Evolutionary conservation across 176 grass and related monocot species (phyloP), one percentile per base, ranked within the genome.

Genomic region (Puccinellia tenuiflora): DNA sequence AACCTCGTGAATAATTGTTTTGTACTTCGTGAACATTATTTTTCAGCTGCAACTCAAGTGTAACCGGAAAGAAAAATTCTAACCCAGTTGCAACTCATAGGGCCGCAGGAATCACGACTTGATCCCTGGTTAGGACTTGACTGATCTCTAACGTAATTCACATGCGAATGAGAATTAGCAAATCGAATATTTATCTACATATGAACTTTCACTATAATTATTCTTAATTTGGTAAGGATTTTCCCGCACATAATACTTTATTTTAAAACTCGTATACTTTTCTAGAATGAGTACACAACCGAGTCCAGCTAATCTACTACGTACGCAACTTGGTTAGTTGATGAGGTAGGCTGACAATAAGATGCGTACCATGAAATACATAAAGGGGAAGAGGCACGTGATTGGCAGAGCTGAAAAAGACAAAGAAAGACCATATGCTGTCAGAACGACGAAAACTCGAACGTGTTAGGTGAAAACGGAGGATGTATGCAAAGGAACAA

Each of bases 341-440:
- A 72, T 72, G 68, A 16, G 3, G 7, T 46, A 72, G 39, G 68
- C 3, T 1, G 14, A 10, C 16, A 28, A 38, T 16, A 6, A 18
- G 39, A 42, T 33, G 16, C 89, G 34, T 86, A 92, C 93, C 90
- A 96, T 90, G 70, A 96, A 96, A 81, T 96, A 96, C 47, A 96
- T 75, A 77, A 90, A 96, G 7, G 93, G 88, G 79, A 90, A 96
- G 79, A 96, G 40, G 34, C 85, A 92, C 18, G 93, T 85, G 87
- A 96, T 92, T n/a, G 93, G 90, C 20, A 95, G 78, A 89, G 90
- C 88, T 95, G 90, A 76, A 84, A 47, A 67, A 45, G 43, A 81
- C 9, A 28, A 46, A 55, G 15, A 28, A 59, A 2, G 0, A 37
- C 6, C 28, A 21, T 4, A 47, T 24, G 12, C 71, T 84, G 26